phyloP scores from a whole-genome alignment of 139 green algal genomes.

The Limnomonas spitsbergensis region DNA sequence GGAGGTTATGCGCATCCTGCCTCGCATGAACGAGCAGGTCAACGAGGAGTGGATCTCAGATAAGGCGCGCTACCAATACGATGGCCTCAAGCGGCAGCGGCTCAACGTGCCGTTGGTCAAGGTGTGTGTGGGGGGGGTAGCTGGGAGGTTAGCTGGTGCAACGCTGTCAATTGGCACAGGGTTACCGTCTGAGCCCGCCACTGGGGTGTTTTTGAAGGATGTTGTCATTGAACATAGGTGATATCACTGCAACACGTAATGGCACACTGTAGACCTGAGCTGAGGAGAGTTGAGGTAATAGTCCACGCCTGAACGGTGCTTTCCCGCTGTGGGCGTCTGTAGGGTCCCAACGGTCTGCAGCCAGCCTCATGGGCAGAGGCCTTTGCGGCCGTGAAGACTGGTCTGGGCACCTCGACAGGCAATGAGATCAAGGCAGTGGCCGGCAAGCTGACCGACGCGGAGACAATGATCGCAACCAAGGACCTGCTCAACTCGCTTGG shows the following conservation, averaged over 20 bases:
- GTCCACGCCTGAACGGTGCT: no score
- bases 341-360: conserved; percentile 59
- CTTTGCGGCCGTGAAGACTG: conserved; percentile 54
- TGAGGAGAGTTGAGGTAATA: no score
- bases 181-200: no score
- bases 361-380: conserved; percentile 73
- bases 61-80: conserved; percentile 95
- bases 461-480: conserved; percentile 91
- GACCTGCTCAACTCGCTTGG: conserved; percentile 62
- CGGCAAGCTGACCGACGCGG: conserved; percentile 90
- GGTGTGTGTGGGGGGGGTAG: no score
- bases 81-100: conserved; percentile 90
- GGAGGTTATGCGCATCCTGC: conserved; percentile 94
- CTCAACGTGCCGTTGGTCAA: conserved; percentile 85
- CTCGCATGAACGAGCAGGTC: conserved; percentile 90
- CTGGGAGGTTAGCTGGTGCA: no score
- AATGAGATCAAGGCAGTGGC: conserved; percentile 77
- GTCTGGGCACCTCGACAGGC: conserved; percentile 43
- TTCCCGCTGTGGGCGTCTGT: no score
- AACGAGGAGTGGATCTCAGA: conserved; percentile 99
- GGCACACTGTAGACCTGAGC: no score
- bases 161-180: no score
- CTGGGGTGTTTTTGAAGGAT: no score
- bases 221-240: no score
- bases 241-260: no score